Evolutionary conservation across 2,329 filamentous ascomycete genomes (phyloP), one percentile per base, ranked within the genome.

Genomic region (Chaetomium olivaceum): DNA sequence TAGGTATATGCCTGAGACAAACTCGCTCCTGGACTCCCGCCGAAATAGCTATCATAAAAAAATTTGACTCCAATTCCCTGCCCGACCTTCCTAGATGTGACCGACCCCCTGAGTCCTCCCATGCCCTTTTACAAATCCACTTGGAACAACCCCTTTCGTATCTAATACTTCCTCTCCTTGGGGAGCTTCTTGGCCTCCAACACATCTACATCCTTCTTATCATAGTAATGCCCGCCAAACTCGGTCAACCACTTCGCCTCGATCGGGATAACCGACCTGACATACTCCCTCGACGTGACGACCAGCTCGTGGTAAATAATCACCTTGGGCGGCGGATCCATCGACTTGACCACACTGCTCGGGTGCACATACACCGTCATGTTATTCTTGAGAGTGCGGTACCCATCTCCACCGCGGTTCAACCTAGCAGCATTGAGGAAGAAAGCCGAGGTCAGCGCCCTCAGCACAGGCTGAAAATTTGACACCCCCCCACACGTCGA

Each of bases 201-300:
- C 21, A 84, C 88, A 74, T 97, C 94, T 50, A 97, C 77, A 74
- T 97, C 93, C 79, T 92, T 90, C 80, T 91, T 90, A 80, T 96
- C 97, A 77, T 97, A 92, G 75, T 93, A 97, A 80, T 98, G 95
- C 68, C 94, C 94, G 68, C 95, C 95, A 67, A 95, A 87, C 78
- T 98, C 94, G 7, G 88, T 86, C 72, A 99, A 76, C 93, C 93
- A 97, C 74, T 88, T 87, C 0, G 91, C 83, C 74, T 96, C 89
- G 61, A 98, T 86, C 0, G 93, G 93, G 83, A 97, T 89, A 65
- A 91, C 91, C 73, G 87, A 91, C 27, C 94, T 84, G 89, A 97
- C 96, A 77, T 94, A 99, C 81, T 97, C 94, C 81, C 96, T 96
- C 31, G 86, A 90, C 46, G 91, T 94, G 71, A 91, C 82, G 11